Conservation (phyloP, 345 rosid genomes). For the Salix exigua region DNA sequence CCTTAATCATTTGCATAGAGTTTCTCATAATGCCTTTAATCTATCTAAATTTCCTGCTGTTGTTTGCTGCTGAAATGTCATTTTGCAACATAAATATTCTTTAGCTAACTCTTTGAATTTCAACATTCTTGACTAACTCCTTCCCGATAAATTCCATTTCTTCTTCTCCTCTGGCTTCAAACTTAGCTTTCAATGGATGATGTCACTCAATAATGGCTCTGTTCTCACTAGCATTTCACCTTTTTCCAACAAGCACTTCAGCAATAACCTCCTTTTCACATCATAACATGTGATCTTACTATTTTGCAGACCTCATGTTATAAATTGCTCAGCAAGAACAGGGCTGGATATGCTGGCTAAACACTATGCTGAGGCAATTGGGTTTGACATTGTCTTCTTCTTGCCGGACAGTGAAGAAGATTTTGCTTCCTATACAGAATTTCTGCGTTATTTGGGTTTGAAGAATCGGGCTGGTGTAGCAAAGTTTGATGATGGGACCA, state of each 20-base stretch:
- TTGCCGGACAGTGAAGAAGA: constrained; percentile 94
- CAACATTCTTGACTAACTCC: neutral
- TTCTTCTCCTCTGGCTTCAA: neutral
- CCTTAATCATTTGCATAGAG: neutral
- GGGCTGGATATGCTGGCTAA: constrained; percentile 91
- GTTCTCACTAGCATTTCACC: neutral
- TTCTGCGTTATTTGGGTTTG: constrained; percentile 82
- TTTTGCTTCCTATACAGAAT: constrained; percentile 92
- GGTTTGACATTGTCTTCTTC: constrained; percentile 82
- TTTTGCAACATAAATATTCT: neutral
- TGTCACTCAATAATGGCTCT: neutral
- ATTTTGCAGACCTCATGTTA: constrained; percentile 69
- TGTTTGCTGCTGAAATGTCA: neutral
- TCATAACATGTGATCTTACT: constrained; percentile 8
- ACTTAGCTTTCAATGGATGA: neutral
- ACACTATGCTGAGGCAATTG: constrained; percentile 71
- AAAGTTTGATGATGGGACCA: constrained; percentile 82
- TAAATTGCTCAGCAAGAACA: constrained; percentile 96
- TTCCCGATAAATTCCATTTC: neutral
- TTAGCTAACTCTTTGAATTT: neutral
- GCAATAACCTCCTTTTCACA: neutral
- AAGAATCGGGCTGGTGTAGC: constrained; percentile 97
- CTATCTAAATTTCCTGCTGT: neutral
- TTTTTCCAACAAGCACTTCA: neutral
- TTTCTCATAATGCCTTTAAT: neutral